Evolutionary conservation across 1,139 yeast species (phyloP), one percentile per base, ranked within the genome.

Genomic region (Nakaseomyces sp.): DNA sequence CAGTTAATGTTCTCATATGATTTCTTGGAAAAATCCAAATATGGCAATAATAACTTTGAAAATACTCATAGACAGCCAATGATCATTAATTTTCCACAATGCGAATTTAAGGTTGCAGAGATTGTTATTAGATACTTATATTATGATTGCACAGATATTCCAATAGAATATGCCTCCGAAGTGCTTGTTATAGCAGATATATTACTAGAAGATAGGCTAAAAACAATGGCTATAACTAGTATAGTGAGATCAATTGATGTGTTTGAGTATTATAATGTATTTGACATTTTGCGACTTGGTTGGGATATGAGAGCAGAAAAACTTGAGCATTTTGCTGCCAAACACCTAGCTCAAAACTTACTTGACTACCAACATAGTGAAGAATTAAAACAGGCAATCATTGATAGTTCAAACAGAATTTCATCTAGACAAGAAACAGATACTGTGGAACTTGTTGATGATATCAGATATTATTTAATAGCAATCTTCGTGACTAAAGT

Each of bases 361-460:
- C 59, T 63, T 5, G 44, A 51, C 0, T 74, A 74, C 43, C 62
- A 67, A 26, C 37, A 52, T 0, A 63, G 68, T 35, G 57, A 61
- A 1, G 66, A 65, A 19, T 70, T 76, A 46, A 57, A 57, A 32
- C 59, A 60, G 1, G 61, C 73, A 10, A 69, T 76, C 6, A 12
- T 57, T 18, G 72, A 56, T 58, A 74, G 83, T 56, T 83, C 93
- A 0, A 55, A 60, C 10, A 67, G 87, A 53, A 81, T 84, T 45
- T 58, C 70, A 18, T 65, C 64, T 15, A 71, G 93, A 58, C 80
- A 84, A 53, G 84, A 77, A 47, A 80, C 85, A 0, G 94, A 84
- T 63, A 81, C 93, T 1, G 81, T 84, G 58, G 94, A 84, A 55
- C 65, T 84, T 51, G 68, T 84, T 33, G 94, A 84, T 63, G 94